These are phyloP conservation scores for Cyclotella baltica DNA, from an alignment of 108 stramenopile species.

Conservation along the genomic window DNA sequence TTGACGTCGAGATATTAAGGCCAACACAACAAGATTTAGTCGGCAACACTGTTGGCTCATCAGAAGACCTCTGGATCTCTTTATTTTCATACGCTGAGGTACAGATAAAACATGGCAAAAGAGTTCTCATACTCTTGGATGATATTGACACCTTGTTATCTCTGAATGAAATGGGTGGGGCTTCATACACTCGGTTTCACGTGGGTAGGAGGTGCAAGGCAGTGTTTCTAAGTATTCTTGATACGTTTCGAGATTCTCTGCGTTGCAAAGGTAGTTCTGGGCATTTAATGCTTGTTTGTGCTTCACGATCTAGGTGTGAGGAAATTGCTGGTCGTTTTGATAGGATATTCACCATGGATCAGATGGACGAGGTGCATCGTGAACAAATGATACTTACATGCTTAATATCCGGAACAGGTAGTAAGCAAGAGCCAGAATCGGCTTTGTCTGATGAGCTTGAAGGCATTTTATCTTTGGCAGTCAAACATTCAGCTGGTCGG, in stretches of 20 bases:
- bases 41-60: slow-evolving; percentile 62
- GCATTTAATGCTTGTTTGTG: slow-evolving; percentile 66
- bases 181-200: slow-evolving; percentile 9
- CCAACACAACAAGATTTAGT: slow-evolving; percentile 63
- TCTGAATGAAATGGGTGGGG: slow-evolving; percentile 35
- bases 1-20: slow-evolving; percentile 50
- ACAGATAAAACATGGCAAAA: slow-evolving; percentile 12
- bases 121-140: slow-evolving; percentile 74
- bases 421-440: neutral
- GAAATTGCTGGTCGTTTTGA: slow-evolving; percentile 64
- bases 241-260: slow-evolving; percentile 28
- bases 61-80: slow-evolving; percentile 72
- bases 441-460: slow-evolving; percentile 18
- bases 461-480: slow-evolving; percentile 42
- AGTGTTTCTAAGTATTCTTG: slow-evolving; percentile 52
- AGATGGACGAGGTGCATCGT: slow-evolving; percentile 61
- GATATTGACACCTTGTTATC: slow-evolving; percentile 67
- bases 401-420: slow-evolving; percentile 20
- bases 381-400: slow-evolving; percentile 51
- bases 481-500: slow-evolving; percentile 60
- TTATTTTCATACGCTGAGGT: slow-evolving; percentile 55
- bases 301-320: slow-evolving; percentile 49
- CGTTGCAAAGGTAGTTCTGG: slow-evolving; percentile 3
- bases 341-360: slow-evolving; percentile 42
- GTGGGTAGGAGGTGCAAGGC: slow-evolving; percentile 46